A percentile compares a stretch with the other conserved stretches of the same genome.
Conservation (phyloP, 305 asterid genomes). For the Fraxinus floribunda region DNA sequence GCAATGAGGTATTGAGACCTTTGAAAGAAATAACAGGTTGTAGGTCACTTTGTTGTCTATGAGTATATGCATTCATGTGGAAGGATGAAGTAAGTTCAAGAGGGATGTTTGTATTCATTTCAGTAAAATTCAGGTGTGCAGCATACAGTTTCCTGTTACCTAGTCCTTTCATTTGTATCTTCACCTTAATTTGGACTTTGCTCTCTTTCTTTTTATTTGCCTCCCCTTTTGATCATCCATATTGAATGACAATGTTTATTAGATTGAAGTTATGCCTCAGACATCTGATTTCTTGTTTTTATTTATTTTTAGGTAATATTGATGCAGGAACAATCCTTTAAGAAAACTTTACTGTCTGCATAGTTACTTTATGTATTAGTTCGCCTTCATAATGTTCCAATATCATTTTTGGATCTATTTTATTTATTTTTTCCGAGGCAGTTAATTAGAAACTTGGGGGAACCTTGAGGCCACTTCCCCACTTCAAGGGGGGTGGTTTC, state of each 20-base stretch:
- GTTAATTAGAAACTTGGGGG: not conserved
- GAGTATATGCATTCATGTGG: not conserved
- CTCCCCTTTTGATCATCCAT: not conserved
- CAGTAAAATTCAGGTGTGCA: not conserved
- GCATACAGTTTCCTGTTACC: not conserved
- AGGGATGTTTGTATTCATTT: not conserved
- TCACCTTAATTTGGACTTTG: not conserved
- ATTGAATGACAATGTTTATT: not conserved
- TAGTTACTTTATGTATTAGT: not conserved
- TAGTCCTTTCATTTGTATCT: not conserved
- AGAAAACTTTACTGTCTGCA: not conserved
- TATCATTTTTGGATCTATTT: not conserved
- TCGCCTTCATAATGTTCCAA: not conserved
- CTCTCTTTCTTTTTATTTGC: not conserved
- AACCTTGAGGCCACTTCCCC: not conserved
- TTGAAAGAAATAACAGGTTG: not conserved
- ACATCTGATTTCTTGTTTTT: not conserved
- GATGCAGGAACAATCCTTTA: not conserved
- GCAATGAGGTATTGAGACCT: constrained; percentile 11
- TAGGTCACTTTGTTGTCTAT: not conserved
- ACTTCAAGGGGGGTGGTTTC: not conserved
- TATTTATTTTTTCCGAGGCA: not conserved
- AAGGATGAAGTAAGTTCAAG: not conserved
- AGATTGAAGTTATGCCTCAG: not conserved
- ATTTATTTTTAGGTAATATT: not conserved